Evolutionary conservation across 2,329 filamentous ascomycete genomes (phyloP), one percentile per base, ranked within the genome.

Genomic region (Emericellopsis atlantica): DNA sequence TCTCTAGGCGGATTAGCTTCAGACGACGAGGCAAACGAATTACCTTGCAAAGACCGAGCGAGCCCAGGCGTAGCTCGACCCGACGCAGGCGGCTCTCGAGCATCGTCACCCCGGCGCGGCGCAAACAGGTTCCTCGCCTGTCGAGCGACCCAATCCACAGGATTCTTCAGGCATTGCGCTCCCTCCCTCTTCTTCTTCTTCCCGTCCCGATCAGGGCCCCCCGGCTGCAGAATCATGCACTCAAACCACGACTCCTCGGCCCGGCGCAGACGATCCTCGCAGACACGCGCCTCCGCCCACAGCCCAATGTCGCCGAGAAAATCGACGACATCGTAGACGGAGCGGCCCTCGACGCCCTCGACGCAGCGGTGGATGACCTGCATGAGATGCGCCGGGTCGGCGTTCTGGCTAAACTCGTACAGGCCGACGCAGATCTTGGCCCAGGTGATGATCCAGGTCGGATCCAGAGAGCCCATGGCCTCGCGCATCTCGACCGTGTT

Each of bases 401-500:
- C 46, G 21, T 60, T 45, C 6, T 46, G 45, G 22, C 54, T 50
- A 33, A 55, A 50, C 23, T 56, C 49, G 16, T 47, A 40, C n/a
- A 60, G 29, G 8, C 57, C 56, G 12, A 52, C 48, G 34, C 57
- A 59, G 33, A 66, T 53, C 15, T 46, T 46, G 12, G 48, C 46
- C 62, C 62, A 67, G 3, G 42, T 45, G 2, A 41, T 39, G 21
- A 64, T 49, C 57, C 57, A 64, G 4, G 49, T 48, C 8, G 55
- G 45, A 33, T 62, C 52, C 12, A 66, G 42, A 4, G 54, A 51
- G 1, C 60, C 59, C 6, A 41, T 46, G 0, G 55, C 62, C 45
- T 60, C 56, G 36, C 63, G 60, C 39, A 60, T 58, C 51, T 66
- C 62, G 36, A 67, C 16, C 10, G 56, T 58, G 33, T 37, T 29